Conservation (phyloP, 768 basidiomycete species). For the Termitomyces heimii region DNA sequence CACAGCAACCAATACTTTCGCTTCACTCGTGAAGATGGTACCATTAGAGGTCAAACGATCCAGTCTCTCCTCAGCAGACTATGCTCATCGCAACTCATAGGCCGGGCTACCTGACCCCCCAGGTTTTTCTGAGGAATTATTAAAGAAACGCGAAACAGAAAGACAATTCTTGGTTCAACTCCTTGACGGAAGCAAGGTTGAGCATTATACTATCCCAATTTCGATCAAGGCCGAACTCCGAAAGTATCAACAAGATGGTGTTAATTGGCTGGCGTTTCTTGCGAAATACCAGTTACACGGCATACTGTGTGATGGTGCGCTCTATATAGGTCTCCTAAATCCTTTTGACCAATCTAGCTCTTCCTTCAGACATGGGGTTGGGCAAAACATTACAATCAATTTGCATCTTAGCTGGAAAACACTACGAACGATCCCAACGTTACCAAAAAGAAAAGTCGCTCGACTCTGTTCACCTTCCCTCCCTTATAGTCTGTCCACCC, state of each 20-base stretch:
- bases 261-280: constrained; percentile 98
- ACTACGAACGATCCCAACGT: constrained; percentile 75
- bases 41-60: constrained; percentile 76
- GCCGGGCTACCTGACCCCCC: constrained; percentile 96
- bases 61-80: not conserved
- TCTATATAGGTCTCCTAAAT: not conserved
- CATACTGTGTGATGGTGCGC: constrained; percentile 91
- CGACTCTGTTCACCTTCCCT: constrained; percentile 83
- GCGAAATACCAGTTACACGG: constrained; percentile 98
- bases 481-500: constrained; percentile 93
- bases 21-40: constrained; percentile 96
- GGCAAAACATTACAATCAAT: constrained; percentile 98
- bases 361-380: constrained; percentile 85
- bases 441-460: constrained; percentile 60
- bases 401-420: constrained; percentile 92
- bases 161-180: constrained; percentile 90
- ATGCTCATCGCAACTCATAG: constrained; percentile 29
- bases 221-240: constrained; percentile 90
- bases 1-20: constrained; percentile 95
- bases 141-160: constrained; percentile 82
- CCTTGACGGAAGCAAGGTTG: constrained; percentile 92
- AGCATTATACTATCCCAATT: constrained; percentile 82
- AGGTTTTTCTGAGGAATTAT: constrained; percentile 82
- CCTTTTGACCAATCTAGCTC: not conserved
- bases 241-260: constrained; percentile 97